A percentile compares a stretch with the other conserved stretches of the same genome.
phyloP scores from a whole-genome alignment of 2,329 filamentous ascomycete genomes.

The Aspergillus glaucus region DNA sequence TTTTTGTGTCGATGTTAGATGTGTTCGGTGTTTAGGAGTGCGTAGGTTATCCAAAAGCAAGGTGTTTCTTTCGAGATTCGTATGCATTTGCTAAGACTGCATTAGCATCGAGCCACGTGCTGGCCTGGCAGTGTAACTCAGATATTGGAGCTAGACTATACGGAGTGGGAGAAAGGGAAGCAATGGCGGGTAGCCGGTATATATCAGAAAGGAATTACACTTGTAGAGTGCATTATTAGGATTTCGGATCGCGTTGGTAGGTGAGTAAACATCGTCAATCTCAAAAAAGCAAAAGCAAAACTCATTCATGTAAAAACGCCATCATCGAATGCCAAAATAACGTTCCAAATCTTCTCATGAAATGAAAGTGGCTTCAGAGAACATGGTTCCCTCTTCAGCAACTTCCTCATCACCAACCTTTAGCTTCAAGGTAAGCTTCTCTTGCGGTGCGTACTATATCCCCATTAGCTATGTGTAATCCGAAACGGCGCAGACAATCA shows the following conservation, averaged over 20 bases:
- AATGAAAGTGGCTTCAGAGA: slow-evolving; percentile 95
- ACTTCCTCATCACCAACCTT: slow-evolving; percentile 76
- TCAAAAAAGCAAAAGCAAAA: slow-evolving; percentile 21
- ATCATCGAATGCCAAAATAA: slow-evolving; percentile 14
- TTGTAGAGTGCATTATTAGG: slow-evolving; percentile 9
- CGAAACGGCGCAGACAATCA: neutral
- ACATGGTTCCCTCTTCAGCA: slow-evolving; percentile 70
- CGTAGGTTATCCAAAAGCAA: too few relatives aligned
- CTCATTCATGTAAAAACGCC: slow-evolving; percentile 25
- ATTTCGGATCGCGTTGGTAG: slow-evolving; percentile 11
- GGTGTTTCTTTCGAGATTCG: too few relatives aligned
- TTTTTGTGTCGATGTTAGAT: too few relatives aligned
- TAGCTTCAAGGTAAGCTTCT: slow-evolving; percentile 68
- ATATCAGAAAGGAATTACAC: neutral
- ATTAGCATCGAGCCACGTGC: too few relatives aligned
- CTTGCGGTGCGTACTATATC: slow-evolving; percentile 60
- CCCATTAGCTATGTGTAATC: slow-evolving; percentile 11
- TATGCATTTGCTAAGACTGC: too few relatives aligned
- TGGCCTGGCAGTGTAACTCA: too few relatives aligned
- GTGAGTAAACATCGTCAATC: slow-evolving; percentile 12
- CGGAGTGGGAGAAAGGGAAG: neutral
- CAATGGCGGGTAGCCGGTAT: neutral
- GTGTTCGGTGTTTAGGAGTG: too few relatives aligned
- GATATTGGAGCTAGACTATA: neutral
- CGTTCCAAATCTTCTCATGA: slow-evolving; percentile 44